Conservation (phyloP, 257 asterid species). For the Nicotiana sylvestris region DNA sequence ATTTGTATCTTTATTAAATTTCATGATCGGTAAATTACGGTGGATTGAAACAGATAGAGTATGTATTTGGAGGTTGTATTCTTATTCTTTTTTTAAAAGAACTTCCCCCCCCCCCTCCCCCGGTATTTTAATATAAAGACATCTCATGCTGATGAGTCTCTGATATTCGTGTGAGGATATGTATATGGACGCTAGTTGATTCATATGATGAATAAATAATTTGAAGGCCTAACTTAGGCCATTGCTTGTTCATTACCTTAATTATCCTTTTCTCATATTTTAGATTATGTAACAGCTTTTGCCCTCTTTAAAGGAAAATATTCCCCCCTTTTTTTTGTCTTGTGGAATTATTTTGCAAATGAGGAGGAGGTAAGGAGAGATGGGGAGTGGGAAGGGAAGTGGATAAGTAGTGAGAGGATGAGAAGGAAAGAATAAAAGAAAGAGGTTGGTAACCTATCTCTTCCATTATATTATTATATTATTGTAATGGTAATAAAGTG, state of each 20-base stretch:
- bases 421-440: conserved; percentile 38
- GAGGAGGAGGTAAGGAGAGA: not conserved
- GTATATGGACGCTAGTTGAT: conserved; percentile 17
- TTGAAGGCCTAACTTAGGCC: conserved; percentile 16
- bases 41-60: not conserved
- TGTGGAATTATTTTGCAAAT: not conserved
- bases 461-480: conserved; percentile 14
- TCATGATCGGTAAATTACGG: too few relatives aligned
- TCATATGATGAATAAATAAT: conserved; percentile 34
- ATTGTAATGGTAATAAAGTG: not conserved
- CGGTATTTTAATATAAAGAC: too few relatives aligned
- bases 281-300: conserved; percentile 19
- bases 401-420: conserved; percentile 80
- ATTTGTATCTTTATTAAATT: too few relatives aligned
- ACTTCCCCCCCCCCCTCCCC: not conserved
- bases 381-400: conserved; percentile 9
- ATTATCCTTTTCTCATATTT: conserved; percentile 18
- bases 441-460: conserved; percentile 37
- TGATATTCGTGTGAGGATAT: not conserved
- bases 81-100: not conserved
- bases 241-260: conserved; percentile 25
- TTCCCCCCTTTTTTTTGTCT: not conserved
- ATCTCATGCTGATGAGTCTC: not conserved
- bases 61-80: not conserved
- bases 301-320: not conserved